Base-by-base conservation (phyloP, 352 stramenopile genomes). In the Pythium vanterpoolii region DNA sequence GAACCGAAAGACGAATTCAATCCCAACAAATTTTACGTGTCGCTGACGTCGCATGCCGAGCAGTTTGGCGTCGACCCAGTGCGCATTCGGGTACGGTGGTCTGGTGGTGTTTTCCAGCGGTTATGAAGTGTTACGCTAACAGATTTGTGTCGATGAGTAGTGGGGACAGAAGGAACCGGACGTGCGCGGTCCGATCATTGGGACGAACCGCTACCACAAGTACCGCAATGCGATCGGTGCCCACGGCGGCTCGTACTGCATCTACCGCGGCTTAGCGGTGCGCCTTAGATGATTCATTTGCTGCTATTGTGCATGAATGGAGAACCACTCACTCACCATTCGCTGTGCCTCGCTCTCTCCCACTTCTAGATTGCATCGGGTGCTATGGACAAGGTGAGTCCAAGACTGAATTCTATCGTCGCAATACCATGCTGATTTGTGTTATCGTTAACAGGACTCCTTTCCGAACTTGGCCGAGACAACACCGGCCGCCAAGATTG, bases 141-240 rank as follows among this genome's bases (percentile, higher is more conserved):
- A 39, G 45, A 39, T 21, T 34, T 44, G 49, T 31, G 40, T 16
- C 13, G 39, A 4, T 50, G n/a, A 90, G 36, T 73, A 94, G 69
- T 98, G 96, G 96, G 93, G 91, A 4, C 82, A 97, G 71, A 85
- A 89, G 47, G 84, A 97, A 68, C 89, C 96, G 26, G 68, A 91
- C 24, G 80, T 97, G 39, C 89, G 94, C 28, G 96, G 92, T 38
- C 96, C 96, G 13, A 83, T 98, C 64, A 97, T 98, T 68, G 97
- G 92, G 49, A 98, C 96, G 4, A 97, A 98, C 55, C 87, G 95
- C 56, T 94, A 98, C 72, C 87, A 97, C 56, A 90, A 94, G 50
- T 97, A 98, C 64, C 82, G 97, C 30, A 99, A 99, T 72, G 96
- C 97, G 47, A 99, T 99, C 63, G 97, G 97, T 8, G 97, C 97